These are phyloP conservation scores for Blastocystis sp. DNA, from an alignment of 352 stramenopile genomes.

Conservation along the genomic window DNA sequence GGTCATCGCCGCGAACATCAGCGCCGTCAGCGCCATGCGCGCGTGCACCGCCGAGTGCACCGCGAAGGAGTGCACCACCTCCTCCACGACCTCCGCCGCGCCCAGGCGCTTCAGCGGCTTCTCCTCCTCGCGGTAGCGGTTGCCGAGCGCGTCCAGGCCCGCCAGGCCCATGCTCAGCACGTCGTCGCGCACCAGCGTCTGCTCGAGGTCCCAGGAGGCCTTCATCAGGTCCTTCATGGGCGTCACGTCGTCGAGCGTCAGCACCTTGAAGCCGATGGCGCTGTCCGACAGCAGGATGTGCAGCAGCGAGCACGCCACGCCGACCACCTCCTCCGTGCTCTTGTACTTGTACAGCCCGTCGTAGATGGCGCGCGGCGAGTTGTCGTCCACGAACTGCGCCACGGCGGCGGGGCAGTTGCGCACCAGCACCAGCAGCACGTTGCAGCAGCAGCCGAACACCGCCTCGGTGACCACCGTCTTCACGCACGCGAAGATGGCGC, in stretches of 20 bases:
- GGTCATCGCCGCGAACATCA: conserved; percentile 20
- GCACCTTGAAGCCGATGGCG: conserved; percentile 22
- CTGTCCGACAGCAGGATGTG: conserved; percentile 52
- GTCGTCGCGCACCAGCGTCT: conserved; percentile 34
- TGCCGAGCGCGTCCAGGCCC: conserved; percentile 27
- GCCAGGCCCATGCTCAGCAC: conserved; percentile 60
- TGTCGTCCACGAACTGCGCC: conserved; percentile 49
- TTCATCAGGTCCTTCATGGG: conserved; percentile 50
- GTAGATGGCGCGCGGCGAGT: conserved; percentile 65
- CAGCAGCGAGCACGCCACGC: conserved; percentile 43
- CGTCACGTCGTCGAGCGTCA: conserved; percentile 31
- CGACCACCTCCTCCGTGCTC: conserved; percentile 44
- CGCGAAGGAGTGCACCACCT: conserved; percentile 25
- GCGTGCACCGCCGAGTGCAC: conserved; percentile 14
- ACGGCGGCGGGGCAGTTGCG: conserved; percentile 20
- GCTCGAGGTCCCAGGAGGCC: conserved; percentile 15
- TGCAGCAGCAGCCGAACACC: conserved; percentile 27
- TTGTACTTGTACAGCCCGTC: conserved; percentile 54
- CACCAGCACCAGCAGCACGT: conserved; percentile 31
- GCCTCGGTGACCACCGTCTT: conserved; percentile 26
- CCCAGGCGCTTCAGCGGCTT: conserved; percentile 55
- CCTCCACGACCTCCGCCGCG: conserved; percentile 22
- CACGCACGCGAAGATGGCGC: conserved; percentile 46
- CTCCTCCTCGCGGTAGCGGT: conserved; percentile 11
- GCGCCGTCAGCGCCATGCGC: conserved; percentile 8